A percentile compares a stretch with the other conserved stretches of the same genome.
These are phyloP conservation scores for Karstenula rhodostoma DNA, from an alignment of 2,329 filamentous ascomycete species.

Conservation along the genomic window DNA sequence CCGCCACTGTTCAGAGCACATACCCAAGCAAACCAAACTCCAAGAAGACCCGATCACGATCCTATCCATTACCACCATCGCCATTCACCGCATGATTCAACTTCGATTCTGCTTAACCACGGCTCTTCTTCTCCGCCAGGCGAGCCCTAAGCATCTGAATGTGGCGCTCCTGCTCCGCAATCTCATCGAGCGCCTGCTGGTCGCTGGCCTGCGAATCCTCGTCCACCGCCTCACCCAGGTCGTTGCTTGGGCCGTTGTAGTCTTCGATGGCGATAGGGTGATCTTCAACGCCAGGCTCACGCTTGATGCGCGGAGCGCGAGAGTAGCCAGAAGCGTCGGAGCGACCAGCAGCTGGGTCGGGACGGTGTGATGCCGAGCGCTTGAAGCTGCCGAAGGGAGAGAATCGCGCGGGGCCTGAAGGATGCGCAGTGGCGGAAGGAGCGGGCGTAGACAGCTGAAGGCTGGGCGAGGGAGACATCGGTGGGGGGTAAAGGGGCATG, in stretches of 20 bases:
- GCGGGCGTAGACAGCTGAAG: constrained; percentile 1
- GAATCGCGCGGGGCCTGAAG: constrained; percentile 3
- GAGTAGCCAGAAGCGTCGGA: background rate
- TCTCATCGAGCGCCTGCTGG: constrained; percentile 3
- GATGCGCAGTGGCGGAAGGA: background rate
- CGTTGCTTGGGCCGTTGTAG: constrained; percentile 12
- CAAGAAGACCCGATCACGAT: background rate
- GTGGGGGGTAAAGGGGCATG: constrained; percentile 14
- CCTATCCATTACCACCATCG: too few species aligned
- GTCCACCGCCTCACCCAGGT: background rate
- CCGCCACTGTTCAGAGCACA: background rate
- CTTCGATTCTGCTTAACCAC: background rate
- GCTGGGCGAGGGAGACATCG: constrained; percentile 11
- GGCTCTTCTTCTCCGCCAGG: constrained; percentile 2
- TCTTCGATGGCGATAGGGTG: constrained; percentile 11
- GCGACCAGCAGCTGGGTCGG: background rate
- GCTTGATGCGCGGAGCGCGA: constrained; percentile 23
- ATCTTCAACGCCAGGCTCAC: constrained; percentile 24
- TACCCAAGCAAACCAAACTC: background rate
- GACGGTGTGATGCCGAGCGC: background rate
- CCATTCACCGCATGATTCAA: too few species aligned
- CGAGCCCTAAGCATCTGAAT: constrained; percentile 6
- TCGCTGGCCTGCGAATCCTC: background rate
- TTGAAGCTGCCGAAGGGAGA: constrained; percentile 11
- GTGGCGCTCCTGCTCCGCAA: constrained; percentile 8